Base-by-base conservation (phyloP, 2,329 filamentous ascomycete genomes). In the Fusarium torulosum region DNA sequence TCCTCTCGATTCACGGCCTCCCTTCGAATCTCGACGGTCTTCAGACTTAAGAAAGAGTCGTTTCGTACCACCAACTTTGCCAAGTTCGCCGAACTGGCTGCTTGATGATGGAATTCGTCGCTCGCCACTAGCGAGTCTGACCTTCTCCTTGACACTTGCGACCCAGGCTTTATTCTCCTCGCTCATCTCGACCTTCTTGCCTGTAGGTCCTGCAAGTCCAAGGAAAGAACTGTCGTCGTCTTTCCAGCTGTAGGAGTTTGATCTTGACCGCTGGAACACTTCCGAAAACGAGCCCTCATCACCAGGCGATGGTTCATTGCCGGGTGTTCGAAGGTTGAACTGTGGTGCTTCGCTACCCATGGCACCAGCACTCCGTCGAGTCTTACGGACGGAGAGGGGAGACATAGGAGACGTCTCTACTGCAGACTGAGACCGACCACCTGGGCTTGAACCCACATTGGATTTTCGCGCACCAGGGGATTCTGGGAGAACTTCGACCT, bases 141-240 rank as follows among this genome's bases (percentile, higher is more conserved):
- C 92, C 75, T 92, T 91, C 74, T 92, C 90, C 79, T 93, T 90
- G 81, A 96, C 91, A 64, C 89, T 92, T 77, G 94, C 90, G 11
- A 96, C 91, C 92, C 92, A 96, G 38, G 90, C 88, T 59, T 88
- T 84, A 74, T 90, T 92, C 78, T 94, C 90, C 55, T 90, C 88
- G 56, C 88, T 91, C 80, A 88, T 91, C 75, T 84, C 86, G 9
- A 87, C 84, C 67, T 85, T 86, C 76, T 87, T 90, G 35, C 85
- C 83, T 45, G 85, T 87, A 2, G 91, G 91, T 0, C 91, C 91
- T 0, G 91, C 90, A 47, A 94, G 86, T 7, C 91, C 91, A 8
- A 93, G 83, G 62, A 81, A 80, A 10, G 84, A 83, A 71, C 82
- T 85, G 66, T 86, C 87, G 21, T 88, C 87, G 63, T 88, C 86